phyloP scores from a whole-genome alignment of 1,139 yeast species.

The Debaryomyces coudertii region DNA sequence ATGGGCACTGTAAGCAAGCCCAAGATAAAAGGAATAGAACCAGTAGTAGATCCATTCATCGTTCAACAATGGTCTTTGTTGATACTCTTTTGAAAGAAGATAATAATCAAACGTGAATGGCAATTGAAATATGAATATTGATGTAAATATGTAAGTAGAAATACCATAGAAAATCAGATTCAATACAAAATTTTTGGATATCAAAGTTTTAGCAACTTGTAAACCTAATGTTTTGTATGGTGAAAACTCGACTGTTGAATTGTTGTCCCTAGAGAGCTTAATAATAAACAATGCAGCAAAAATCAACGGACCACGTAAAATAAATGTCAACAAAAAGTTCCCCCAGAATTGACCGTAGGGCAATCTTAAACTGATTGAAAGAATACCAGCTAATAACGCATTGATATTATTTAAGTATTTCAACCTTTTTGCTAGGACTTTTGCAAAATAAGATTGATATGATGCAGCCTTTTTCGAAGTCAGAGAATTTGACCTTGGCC shows the following conservation, averaged over 20 bases:
- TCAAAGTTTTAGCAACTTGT: conserved; percentile 51
- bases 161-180: conserved; percentile 38
- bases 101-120: conserved; percentile 34
- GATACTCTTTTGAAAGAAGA: conserved; percentile 48
- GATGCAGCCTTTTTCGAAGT: conserved; percentile 18
- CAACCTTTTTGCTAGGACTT: conserved; percentile 40
- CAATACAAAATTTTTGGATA: conserved; percentile 42
- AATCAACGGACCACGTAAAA: conserved; percentile 36
- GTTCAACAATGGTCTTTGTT: conserved; percentile 59
- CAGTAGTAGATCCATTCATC: conserved; percentile 63
- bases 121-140: conserved; percentile 33
- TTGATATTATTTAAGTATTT: conserved; percentile 39
- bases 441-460: conserved; percentile 33
- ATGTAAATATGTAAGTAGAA: conserved; percentile 39
- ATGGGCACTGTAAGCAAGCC: conserved; percentile 53
- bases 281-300: conserved; percentile 38
- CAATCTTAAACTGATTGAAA: conserved; percentile 28
- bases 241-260: conserved; percentile 54
- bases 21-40: conserved; percentile 40
- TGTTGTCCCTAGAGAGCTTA: conserved; percentile 51
- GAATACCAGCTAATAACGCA: conserved; percentile 28
- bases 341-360: conserved; percentile 39
- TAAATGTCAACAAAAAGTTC: conserved; percentile 28
- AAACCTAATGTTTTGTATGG: conserved; percentile 53
- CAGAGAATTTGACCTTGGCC: conserved; percentile 10